phyloP scores from a whole-genome alignment of 179 eudicot species.

The Spergularia azorica region DNA sequence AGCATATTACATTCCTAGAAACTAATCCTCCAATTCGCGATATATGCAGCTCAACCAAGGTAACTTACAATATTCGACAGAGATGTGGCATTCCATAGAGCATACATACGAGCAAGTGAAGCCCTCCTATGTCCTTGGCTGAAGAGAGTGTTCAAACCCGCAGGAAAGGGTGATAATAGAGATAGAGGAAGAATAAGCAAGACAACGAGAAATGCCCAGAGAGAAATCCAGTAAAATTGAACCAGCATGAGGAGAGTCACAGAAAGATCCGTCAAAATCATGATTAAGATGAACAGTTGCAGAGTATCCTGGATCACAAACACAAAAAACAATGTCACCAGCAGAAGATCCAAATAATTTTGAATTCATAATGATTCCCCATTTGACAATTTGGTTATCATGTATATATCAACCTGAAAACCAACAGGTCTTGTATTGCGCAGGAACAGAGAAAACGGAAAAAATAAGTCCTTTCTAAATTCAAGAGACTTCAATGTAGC shows the following conservation, averaged over 20 bases:
- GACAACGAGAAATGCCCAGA: constrained; percentile 75
- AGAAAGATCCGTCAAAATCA: constrained; percentile 76
- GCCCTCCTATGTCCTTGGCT: constrained; percentile 72
- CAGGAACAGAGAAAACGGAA: constrained; percentile 68
- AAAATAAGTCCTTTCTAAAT: constrained; percentile 55
- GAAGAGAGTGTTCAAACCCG: constrained; percentile 83
- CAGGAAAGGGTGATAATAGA: constrained; percentile 77
- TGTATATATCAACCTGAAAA: constrained; percentile 48
- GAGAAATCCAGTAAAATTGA: constrained; percentile 79
- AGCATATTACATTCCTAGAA: not conserved
- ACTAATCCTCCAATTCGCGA: not conserved
- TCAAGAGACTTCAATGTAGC: constrained; percentile 63
- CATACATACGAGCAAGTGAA: constrained; percentile 83
- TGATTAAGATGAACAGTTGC: constrained; percentile 69
- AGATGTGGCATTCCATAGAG: constrained; percentile 83
- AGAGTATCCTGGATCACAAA: constrained; percentile 64
- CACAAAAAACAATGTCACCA: constrained; percentile 7
- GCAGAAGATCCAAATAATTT: not conserved
- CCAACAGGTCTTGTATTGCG: constrained; percentile 81
- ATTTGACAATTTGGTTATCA: not conserved
- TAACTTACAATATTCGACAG: constrained; percentile 73
- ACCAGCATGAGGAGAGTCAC: constrained; percentile 70
- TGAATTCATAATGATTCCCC: not conserved
- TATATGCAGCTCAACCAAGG: not conserved
- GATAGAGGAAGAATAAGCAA: constrained; percentile 85